These are phyloP conservation scores for Proliferodiscus dingleyae DNA, from an alignment of 2,329 filamentous ascomycete genomes.

Conservation along the genomic window DNA sequence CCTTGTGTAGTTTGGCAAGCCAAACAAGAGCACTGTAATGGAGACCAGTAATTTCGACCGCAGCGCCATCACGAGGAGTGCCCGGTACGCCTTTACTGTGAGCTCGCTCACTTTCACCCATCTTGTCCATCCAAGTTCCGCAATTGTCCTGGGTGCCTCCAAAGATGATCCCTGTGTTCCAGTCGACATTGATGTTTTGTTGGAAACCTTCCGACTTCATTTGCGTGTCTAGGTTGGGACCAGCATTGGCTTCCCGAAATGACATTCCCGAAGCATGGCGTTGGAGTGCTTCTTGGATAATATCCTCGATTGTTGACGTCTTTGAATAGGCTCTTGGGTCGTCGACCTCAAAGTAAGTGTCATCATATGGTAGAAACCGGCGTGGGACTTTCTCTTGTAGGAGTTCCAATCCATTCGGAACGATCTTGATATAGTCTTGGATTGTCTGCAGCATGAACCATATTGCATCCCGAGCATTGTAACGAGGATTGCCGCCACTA, in stretches of 20 bases:
- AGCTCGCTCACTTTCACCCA: conserved; percentile 94
- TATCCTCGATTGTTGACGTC: conserved; percentile 76
- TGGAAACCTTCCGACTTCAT: conserved; percentile 93
- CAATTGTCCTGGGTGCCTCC: conserved; percentile 94
- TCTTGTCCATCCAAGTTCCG: conserved; percentile 99
- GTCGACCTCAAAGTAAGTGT: conserved; percentile 83
- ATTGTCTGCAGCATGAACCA: conserved; percentile 98
- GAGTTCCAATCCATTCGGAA: conserved; percentile 68
- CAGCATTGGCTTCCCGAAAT: conserved; percentile 92
- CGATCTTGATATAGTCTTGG: conserved; percentile 83
- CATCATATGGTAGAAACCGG: conserved; percentile 90
- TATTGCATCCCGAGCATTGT: conserved; percentile 92
- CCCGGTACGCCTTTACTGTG: conserved; percentile 90
- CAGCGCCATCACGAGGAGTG: conserved; percentile 93
- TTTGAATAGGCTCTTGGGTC: conserved; percentile 82
- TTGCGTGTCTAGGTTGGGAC: conserved; percentile 79
- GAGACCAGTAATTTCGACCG: conserved; percentile 90
- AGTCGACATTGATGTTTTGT: conserved; percentile 85
- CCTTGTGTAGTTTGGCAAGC: conserved; percentile 62
- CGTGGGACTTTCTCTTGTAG: conserved; percentile 73
- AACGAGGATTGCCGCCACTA: conserved; percentile 78
- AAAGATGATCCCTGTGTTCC: conserved; percentile 85
- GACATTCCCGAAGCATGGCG: conserved; percentile 86
- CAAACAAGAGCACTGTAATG: conserved; percentile 85
- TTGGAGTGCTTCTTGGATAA: conserved; percentile 91